Evolutionary conservation across 2,329 filamentous ascomycete species (phyloP).

Genomic region (Tolypocladium endophyticum): DNA sequence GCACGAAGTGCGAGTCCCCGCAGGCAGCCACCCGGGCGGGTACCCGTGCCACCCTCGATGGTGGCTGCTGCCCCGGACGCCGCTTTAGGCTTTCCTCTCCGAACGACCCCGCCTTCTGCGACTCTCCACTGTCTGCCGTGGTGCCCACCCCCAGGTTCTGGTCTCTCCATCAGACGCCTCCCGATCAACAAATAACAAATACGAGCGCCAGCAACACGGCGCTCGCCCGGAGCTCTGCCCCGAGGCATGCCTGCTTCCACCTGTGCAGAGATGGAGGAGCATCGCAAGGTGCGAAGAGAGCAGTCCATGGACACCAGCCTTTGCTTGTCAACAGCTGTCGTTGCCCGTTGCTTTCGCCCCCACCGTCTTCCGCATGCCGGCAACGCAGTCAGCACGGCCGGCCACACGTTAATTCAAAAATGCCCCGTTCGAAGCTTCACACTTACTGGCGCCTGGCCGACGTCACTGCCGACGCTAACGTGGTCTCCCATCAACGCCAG

Average conservation of each 20-base stretch:
- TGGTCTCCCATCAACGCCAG: background rate
- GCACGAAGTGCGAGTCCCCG: too few relatives aligned
- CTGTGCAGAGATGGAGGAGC: background rate
- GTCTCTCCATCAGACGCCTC: background rate
- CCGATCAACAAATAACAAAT: background rate
- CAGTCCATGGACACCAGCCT: too few relatives aligned
- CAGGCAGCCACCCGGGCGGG: background rate
- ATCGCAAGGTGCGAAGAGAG: background rate
- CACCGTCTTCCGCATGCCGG: background rate
- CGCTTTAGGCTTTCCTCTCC: background rate
- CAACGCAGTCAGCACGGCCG: background rate
- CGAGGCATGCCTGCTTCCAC: background rate
- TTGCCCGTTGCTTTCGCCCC: background rate
- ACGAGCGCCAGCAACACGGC: background rate
- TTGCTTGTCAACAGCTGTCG: background rate
- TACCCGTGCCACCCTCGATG: background rate
- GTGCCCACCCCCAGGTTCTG: background rate
- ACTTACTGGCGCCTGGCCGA: background rate
- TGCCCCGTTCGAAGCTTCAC: background rate
- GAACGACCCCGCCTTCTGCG: background rate
- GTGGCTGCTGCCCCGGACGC: background rate
- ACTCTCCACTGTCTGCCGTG: background rate
- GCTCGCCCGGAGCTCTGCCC: background rate
- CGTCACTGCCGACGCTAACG: background rate
- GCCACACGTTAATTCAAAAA: background rate